Percentiles rank a stretch among this genome's conserved stretches.
phyloP scores from a whole-genome alignment of 768 basidiomycete genomes.

The Fomitopsis serialis region DNA sequence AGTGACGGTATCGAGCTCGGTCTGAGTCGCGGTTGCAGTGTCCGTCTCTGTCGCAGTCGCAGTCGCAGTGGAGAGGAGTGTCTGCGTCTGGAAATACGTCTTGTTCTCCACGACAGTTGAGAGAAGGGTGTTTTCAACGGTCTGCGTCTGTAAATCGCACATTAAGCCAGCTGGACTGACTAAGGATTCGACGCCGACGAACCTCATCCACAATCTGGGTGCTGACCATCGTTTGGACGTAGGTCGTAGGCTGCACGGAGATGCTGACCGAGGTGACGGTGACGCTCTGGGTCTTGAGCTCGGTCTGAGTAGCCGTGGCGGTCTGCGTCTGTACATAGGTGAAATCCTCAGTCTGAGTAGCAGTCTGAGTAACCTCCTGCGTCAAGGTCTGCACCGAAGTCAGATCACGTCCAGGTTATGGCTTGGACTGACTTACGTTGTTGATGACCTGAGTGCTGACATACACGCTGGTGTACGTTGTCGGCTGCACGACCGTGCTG shows the following conservation, averaged over 20 bases:
- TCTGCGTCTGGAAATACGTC: constrained; percentile 37
- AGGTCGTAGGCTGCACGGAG: constrained; percentile 53
- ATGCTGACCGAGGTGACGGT: constrained; percentile 49
- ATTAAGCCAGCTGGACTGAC: background rate
- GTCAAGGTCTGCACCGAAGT: constrained; percentile 28
- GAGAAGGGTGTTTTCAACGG: constrained; percentile 45
- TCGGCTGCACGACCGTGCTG: constrained; percentile 49
- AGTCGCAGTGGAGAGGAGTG: constrained; percentile 35
- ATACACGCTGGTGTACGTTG: constrained; percentile 49
- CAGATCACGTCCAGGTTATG: background rate
- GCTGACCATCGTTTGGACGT: constrained; percentile 43
- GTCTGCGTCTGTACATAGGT: constrained; percentile 41
- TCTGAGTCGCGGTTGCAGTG: constrained; percentile 44
- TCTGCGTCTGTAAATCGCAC: constrained; percentile 45
- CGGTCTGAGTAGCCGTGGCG: constrained; percentile 29
- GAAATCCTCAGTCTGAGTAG: constrained; percentile 38
- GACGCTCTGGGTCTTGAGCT: constrained; percentile 51
- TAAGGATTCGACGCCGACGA: constrained; percentile 17
- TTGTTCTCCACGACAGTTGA: constrained; percentile 40
- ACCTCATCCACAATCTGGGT: constrained; percentile 59
- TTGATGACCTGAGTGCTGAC: constrained; percentile 54
- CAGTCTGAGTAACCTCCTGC: constrained; percentile 54
- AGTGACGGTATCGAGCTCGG: constrained; percentile 48
- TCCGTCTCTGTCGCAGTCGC: constrained; percentile 23
- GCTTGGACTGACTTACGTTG: constrained; percentile 39